A percentile compares a stretch with the other conserved stretches of the same genome.
Evolutionary conservation across 2,329 filamentous ascomycete genomes (phyloP).

Genomic region (Talaromyces sp.): DNA sequence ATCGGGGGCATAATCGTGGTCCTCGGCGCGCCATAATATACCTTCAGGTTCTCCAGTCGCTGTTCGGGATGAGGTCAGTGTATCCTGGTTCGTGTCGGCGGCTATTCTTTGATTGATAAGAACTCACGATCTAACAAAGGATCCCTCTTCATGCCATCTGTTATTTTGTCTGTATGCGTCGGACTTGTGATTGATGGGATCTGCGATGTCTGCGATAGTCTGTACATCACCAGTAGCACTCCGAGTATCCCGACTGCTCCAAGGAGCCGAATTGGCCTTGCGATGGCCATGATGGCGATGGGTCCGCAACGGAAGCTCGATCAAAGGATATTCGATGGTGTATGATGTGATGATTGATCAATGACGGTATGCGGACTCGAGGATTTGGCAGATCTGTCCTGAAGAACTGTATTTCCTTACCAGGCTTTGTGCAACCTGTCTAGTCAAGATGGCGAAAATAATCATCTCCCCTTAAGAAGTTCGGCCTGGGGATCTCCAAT

Average conservation of each 20-base stretch:
- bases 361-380: neutral
- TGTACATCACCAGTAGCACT: slow-evolving; percentile 62
- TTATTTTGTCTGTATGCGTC: slow-evolving; percentile 34
- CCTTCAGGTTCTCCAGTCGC: slow-evolving; percentile 81
- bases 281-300: slow-evolving; percentile 23
- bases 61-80: slow-evolving; percentile 40
- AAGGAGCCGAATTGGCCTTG: slow-evolving; percentile 20
- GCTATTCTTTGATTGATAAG: slow-evolving; percentile 13
- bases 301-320: neutral
- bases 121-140: slow-evolving; percentile 79
- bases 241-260: slow-evolving; percentile 24
- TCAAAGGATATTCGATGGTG: neutral
- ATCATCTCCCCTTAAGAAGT: neutral
- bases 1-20: slow-evolving; percentile 72
- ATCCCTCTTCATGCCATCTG: slow-evolving; percentile 66
- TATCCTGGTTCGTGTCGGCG: slow-evolving; percentile 13
- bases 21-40: slow-evolving; percentile 66
- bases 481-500: slow-evolving; percentile 10
- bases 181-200: slow-evolving; percentile 34
- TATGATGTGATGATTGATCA: neutral
- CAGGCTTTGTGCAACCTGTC: neutral
- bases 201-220: slow-evolving; percentile 45
- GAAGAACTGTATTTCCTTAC: neutral
- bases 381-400: neutral
- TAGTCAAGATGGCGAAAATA: neutral